These are phyloP conservation scores for Colletotrichum lindemuthianum DNA, from an alignment of 2,329 filamentous ascomycete genomes.

Conservation along the genomic window DNA sequence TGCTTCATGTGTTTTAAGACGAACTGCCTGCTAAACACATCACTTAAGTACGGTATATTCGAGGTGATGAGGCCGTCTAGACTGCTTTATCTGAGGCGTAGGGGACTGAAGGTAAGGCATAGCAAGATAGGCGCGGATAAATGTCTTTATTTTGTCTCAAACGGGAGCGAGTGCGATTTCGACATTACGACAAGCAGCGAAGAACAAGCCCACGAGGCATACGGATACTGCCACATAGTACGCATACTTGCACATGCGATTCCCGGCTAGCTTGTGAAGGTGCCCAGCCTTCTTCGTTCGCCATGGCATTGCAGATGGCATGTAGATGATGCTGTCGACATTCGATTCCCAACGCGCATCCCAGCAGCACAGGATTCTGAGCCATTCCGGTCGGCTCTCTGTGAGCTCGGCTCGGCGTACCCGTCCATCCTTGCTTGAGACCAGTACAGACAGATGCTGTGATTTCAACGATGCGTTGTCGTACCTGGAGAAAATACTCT, in stretches of 20 bases:
- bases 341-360: constrained; percentile 22
- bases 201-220: not conserved
- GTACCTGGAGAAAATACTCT: no score
- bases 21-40: constrained; percentile 22
- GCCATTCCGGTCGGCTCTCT: not conserved
- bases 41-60: not conserved
- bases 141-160: not conserved
- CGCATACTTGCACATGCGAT: constrained; percentile 5
- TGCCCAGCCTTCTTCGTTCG: not conserved
- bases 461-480: no score
- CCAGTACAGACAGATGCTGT: no score
- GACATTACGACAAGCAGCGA: not conserved
- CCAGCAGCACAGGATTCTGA: constrained; percentile 1
- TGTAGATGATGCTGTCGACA: constrained; percentile 2
- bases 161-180: not conserved
- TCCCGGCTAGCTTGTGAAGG: not conserved
- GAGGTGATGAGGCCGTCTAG: not conserved
- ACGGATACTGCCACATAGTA: not conserved
- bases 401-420: no score
- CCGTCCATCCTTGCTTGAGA: constrained; percentile 7
- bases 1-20: not conserved
- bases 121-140: constrained; percentile 1
- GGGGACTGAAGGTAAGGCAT: constrained; percentile 1
- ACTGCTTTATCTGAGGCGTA: constrained; percentile 18
- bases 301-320: constrained; percentile 9